Evolutionary conservation across 2,329 filamentous ascomycete species (phyloP).

Genomic region (Rachicladosporium sp.): DNA sequence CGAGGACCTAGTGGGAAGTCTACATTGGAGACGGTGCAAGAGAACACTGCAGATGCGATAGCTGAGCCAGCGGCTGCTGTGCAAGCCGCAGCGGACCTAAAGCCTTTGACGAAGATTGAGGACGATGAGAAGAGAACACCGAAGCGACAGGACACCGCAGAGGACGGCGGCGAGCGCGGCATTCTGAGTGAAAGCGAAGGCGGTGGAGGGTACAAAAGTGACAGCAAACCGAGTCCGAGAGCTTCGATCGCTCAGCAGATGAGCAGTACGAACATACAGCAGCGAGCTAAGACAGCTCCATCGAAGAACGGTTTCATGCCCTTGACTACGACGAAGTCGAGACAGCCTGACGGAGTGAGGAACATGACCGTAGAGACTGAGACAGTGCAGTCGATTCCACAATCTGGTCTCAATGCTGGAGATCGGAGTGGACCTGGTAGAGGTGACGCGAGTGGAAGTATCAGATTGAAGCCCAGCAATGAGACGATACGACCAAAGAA

Average conservation of each 20-base stretch:
- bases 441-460: slow-evolving; percentile 54
- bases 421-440: slow-evolving; percentile 46
- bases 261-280: slow-evolving; percentile 13
- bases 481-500: slow-evolving; percentile 93
- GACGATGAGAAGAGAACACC: slow-evolving; percentile 20
- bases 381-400: slow-evolving; percentile 81
- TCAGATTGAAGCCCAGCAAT: slow-evolving; percentile 79
- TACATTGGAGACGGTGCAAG: slow-evolving; percentile 75
- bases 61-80: slow-evolving; percentile 49
- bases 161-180: slow-evolving; percentile 30
- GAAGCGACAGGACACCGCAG: slow-evolving; percentile 36
- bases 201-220: slow-evolving; percentile 46
- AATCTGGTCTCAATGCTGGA: slow-evolving; percentile 56
- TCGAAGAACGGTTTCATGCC: slow-evolving; percentile 58
- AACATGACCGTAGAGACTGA: slow-evolving; percentile 98
- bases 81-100: slow-evolving; percentile 20
- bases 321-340: slow-evolving; percentile 50
- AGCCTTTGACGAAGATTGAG: slow-evolving; percentile 15
- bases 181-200: slow-evolving; percentile 45
- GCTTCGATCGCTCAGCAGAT: slow-evolving; percentile 19
- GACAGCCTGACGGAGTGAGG: slow-evolving; percentile 60
- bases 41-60: slow-evolving; percentile 18
- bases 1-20: slow-evolving; percentile 29
- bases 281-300: slow-evolving; percentile 32
- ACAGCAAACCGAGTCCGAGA: slow-evolving; percentile 24